Base-by-base conservation (phyloP, 164 flowering plant species). In the Vitis rotundifolia region DNA sequence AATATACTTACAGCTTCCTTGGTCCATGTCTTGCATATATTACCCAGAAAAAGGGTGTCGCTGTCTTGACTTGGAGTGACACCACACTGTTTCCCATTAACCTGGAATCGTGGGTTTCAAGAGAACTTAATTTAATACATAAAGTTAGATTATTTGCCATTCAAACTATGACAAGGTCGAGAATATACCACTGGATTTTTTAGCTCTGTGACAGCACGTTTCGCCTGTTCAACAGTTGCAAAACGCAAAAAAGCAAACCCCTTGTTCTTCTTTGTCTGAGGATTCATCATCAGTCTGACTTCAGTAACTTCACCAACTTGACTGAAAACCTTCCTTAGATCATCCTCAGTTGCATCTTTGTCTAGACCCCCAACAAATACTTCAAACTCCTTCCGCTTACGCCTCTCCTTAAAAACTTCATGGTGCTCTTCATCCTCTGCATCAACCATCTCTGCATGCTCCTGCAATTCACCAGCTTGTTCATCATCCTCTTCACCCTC, bases 231-330 rank as follows among this genome's bases (percentile, higher is more conserved):
- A 31, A 90, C 83, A 15, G 97, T 87, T 58, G 91, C 94, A 90
- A 92, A 94, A 63, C 99, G 98, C 72, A 94, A 74, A 83, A 94
- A 94, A 7, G 98, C 99, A 83, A 94, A 94, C 3, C 99, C 99
- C 75, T 94, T 94, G 70, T 94, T 94, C 79, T 92, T 94, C 78
- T 89, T 94, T 4, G 99, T 94, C 72, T 81, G 96, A 66, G 96
- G 87, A 54, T 93, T 94, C 93, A 83, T 90, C 98, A 94, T 90
- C 67, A 94, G 79, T 75, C 99, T 90, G 62, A 91, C 93, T 76
- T 94, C 98, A 74, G 82, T 78, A 69, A 94, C 82, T 70, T 86
- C 94, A 29, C 99, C 99, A 66, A 91, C 91, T 72, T 71, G 81
- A 75, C 88, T 72, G 62, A 94, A 94, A 12, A 85, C 93, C 79